Evolutionary conservation across 2,329 filamentous ascomycete species (phyloP).

Genomic region (Hypomyces rosellus): DNA sequence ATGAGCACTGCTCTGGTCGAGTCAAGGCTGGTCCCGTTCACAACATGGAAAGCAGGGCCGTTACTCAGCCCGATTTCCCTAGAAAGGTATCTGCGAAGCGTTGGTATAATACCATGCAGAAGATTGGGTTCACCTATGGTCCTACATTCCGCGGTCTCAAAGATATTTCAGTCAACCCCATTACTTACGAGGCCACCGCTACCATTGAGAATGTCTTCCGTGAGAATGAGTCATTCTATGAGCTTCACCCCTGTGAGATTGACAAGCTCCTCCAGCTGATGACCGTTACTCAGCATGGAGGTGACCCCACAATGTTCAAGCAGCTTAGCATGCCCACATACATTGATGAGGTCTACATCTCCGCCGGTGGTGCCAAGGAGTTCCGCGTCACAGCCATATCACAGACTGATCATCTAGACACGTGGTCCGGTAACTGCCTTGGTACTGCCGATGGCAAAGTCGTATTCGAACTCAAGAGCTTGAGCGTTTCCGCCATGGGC

Average conservation of each 20-base stretch:
- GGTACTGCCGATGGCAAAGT: not conserved
- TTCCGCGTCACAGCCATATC: not conserved
- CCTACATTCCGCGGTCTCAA: conserved; percentile 8
- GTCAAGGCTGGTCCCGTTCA: not conserved
- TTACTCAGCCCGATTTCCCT: not conserved
- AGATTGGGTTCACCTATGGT: conserved; percentile 9
- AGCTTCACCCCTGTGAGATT: conserved; percentile 1
- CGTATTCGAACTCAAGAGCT: conserved; percentile 10
- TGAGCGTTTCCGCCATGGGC: conserved; percentile 20
- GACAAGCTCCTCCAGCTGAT: conserved; percentile 1
- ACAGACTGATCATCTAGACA: not conserved
- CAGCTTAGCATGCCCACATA: conserved; percentile 4
- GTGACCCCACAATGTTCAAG: conserved; percentile 1
- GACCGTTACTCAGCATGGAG: not conserved
- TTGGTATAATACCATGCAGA: conserved; percentile 11
- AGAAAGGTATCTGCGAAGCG: conserved; percentile 1
- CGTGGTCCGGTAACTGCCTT: not conserved
- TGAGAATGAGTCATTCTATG: not conserved
- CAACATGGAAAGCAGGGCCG: not conserved
- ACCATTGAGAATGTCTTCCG: not conserved
- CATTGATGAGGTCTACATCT: not conserved
- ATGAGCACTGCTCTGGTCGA: conserved; percentile 2
- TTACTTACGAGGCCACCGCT: not conserved
- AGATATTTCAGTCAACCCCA: not conserved
- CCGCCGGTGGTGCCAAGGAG: not conserved